Evolutionary conservation across 1,139 yeast genomes (phyloP).

Genomic region (Pichia sp.): DNA sequence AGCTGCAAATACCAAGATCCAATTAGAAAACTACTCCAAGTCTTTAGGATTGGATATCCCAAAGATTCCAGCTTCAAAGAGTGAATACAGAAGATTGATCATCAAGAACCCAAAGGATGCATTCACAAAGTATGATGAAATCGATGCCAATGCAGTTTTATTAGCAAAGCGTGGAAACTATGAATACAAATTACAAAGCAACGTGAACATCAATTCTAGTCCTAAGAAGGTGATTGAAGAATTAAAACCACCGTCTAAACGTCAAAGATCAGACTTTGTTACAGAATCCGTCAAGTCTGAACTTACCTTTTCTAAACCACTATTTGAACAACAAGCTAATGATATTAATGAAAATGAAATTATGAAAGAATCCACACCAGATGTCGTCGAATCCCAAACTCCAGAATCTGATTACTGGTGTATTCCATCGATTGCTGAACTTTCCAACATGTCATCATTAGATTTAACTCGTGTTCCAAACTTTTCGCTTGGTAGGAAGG

Average conservation of each 20-base stretch:
- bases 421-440: constrained; percentile 61
- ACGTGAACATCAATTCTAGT: constrained; percentile 10
- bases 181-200: too few relatives aligned
- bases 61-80: constrained; percentile 13
- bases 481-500: constrained; percentile 74
- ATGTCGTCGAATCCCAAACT: constrained; percentile 4
- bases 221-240: constrained; percentile 13
- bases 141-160: constrained; percentile 30
- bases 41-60: constrained; percentile 9
- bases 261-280: constrained; percentile 11
- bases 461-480: constrained; percentile 60
- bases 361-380: constrained; percentile 2
- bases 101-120: constrained; percentile 27
- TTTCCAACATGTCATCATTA: constrained; percentile 45
- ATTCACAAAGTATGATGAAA: constrained; percentile 27
- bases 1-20: background rate
- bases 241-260: constrained; percentile 22
- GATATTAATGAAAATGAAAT: background rate
- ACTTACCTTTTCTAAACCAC: constrained; percentile 15
- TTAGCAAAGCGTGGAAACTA: constrained; percentile 8
- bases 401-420: constrained; percentile 71
- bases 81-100: constrained; percentile 25
- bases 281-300: constrained; percentile 1
- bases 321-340: constrained; percentile 11
- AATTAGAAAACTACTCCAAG: constrained; percentile 1